A percentile compares a stretch with the other conserved stretches of the same genome.
Evolutionary conservation across 2,329 filamentous ascomycete species (phyloP).

Genomic region (Aspergillus ruber): DNA sequence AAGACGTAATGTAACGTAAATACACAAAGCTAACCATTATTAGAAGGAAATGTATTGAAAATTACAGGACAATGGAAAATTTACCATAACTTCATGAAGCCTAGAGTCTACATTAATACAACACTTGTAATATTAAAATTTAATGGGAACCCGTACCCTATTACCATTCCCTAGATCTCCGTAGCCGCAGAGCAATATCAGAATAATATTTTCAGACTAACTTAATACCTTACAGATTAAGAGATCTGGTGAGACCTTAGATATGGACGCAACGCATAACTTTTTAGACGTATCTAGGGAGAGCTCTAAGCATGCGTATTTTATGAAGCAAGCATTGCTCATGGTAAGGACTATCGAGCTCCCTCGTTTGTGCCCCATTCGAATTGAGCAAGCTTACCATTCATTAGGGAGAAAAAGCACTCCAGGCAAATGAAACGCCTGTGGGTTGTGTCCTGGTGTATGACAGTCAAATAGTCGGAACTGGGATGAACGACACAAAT

Average conservation of each 20-base stretch:
- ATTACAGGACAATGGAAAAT: no score
- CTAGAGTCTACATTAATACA: no score
- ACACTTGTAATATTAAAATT: not conserved
- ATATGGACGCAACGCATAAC: not conserved
- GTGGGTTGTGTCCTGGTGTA: conserved; percentile 93
- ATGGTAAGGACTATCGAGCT: conserved; percentile 54
- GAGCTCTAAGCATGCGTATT: conserved; percentile 46
- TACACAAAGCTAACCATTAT: no score
- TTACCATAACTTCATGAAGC: no score
- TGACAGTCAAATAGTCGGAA: conserved; percentile 69
- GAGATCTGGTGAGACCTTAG: no score
- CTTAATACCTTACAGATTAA: no score
- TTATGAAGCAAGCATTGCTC: conserved; percentile 77
- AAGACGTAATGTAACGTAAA: no score
- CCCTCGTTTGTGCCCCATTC: conserved; percentile 4
- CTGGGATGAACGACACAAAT: conserved; percentile 96
- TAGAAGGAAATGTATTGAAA: no score
- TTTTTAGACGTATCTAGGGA: not conserved
- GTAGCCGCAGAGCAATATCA: not conserved
- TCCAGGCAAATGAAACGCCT: conserved; percentile 83
- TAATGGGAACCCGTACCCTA: not conserved
- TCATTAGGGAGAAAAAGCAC: conserved; percentile 70
- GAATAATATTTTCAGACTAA: not conserved
- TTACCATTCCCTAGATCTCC: not conserved
- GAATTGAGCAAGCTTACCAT: conserved; percentile 2